Evolutionary conservation across 2,329 filamentous ascomycete genomes (phyloP), one percentile per base, ranked within the genome.

Genomic region (Pseudogymnoascus sp.): DNA sequence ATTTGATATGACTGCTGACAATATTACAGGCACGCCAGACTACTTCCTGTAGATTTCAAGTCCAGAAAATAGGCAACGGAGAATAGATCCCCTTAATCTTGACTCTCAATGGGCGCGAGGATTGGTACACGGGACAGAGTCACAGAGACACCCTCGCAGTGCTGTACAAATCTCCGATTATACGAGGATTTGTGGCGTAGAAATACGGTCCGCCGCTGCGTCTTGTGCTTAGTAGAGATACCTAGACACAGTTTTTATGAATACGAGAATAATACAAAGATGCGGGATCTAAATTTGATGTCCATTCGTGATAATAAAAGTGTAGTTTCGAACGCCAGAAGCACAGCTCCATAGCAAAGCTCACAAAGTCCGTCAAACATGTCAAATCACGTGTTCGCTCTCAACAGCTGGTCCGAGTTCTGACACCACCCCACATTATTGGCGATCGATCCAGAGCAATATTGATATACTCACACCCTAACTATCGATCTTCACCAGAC

Each of bases 41-140:
- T 99, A 99, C 83, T 99, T 99, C 90, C 89, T 97, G 76, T 99
- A 90, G 80, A 71, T 59, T 59, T 55, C 38, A 13, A 25, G 60
- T 60, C 41, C 44, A 36, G 12, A 58, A 39, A 41, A 60, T 62
- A 36, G 48, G 29, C 60, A 60, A 33, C 59, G 58, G 58, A 59
- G 35, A 41, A 39, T 59, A 39, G 58, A 39, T 27, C 58, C 38
- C 21, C 27, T 41, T 27, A 35, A 41, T 59, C 58, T 59, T 38
- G 36, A 48, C 39, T 33, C 59, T 51, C 6, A 42, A 59, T 38
- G 29, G 59, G 17, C 35, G 35, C 25, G 15, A 33, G 59, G 17
- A 61, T 42, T 42, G 36, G 15, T 51, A 13, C 29, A 61, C 8
- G 39, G 39, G 39, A 42, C 36, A 51, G 29, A 42, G 39, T 21